Percentiles rank a stretch among this genome's conserved stretches.
These are phyloP conservation scores for Hansfordia pulvinata DNA, from an alignment of 2,329 filamentous ascomycete species.

Conservation along the genomic window DNA sequence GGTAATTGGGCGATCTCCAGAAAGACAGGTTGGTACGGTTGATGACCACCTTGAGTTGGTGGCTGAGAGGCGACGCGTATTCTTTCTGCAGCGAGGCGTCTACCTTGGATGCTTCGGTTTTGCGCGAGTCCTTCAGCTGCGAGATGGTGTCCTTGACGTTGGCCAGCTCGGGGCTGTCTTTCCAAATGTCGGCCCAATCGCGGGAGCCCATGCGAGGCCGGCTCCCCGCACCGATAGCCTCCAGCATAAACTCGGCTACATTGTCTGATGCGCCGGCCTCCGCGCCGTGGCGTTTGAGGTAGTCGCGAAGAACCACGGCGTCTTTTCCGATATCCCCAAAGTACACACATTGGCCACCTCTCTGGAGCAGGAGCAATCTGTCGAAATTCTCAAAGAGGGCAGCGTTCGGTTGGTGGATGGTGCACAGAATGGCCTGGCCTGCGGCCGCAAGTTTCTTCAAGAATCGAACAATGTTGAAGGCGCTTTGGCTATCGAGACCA, in stretches of 20 bases:
- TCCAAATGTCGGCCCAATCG: slow-evolving; percentile 75
- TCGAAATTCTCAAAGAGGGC: slow-evolving; percentile 84
- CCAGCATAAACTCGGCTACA: slow-evolving; percentile 70
- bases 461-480: slow-evolving; percentile 68
- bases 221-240: slow-evolving; percentile 67
- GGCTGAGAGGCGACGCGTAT: slow-evolving; percentile 66
- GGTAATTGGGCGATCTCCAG: slow-evolving; percentile 81
- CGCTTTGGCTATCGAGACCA: slow-evolving; percentile 58
- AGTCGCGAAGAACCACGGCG: slow-evolving; percentile 53
- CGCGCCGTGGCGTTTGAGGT: slow-evolving; percentile 46
- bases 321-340: slow-evolving; percentile 75
- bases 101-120: slow-evolving; percentile 21
- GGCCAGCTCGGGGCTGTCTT: slow-evolving; percentile 55
- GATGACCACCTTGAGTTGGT: slow-evolving; percentile 67
- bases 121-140: slow-evolving; percentile 49
- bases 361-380: slow-evolving; percentile 63
- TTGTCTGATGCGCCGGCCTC: slow-evolving; percentile 41
- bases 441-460: slow-evolving; percentile 64
- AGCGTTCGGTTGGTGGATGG: slow-evolving; percentile 82
- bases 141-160: slow-evolving; percentile 52
- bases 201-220: slow-evolving; percentile 56
- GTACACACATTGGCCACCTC: slow-evolving; percentile 71
- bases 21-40: slow-evolving; percentile 63
- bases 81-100: slow-evolving; percentile 51
- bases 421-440: slow-evolving; percentile 80